Percentiles rank a stretch among this genome's conserved stretches.
These are phyloP conservation scores for Phytopythium chamaehyphon DNA, from an alignment of 352 stramenopile species.

Conservation along the genomic window DNA sequence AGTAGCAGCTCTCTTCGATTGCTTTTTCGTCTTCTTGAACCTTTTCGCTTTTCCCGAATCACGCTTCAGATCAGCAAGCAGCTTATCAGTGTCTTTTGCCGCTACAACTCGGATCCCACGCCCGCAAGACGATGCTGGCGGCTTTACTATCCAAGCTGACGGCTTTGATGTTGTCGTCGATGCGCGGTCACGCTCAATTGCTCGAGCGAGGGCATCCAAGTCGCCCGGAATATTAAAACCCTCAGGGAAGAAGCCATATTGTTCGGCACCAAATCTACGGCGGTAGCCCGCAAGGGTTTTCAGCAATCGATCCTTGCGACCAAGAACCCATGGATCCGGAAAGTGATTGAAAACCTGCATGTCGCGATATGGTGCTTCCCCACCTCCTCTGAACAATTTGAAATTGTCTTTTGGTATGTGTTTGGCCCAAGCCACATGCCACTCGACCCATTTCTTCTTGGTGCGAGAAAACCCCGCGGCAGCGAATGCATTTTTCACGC, in stretches of 20 bases:
- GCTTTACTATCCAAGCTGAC: constrained; percentile 84
- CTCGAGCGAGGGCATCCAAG: constrained; percentile 47
- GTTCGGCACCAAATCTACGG: constrained; percentile 42
- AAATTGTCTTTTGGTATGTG: constrained; percentile 64
- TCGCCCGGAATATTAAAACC: constrained; percentile 81
- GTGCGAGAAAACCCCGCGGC: constrained; percentile 65
- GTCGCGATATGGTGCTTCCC: constrained; percentile 11
- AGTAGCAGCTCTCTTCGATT: constrained; percentile 6
- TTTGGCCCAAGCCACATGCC: constrained; percentile 69
- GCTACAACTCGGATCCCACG: constrained; percentile 81
- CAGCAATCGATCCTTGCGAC: constrained; percentile 86
- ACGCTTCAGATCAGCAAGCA: constrained; percentile 1
- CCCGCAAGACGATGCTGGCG: constrained; percentile 80
- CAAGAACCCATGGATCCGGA: constrained; percentile 87
- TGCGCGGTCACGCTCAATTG: constrained; percentile 29
- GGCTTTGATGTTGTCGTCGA: constrained; percentile 6
- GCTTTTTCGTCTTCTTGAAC: constrained; percentile 10
- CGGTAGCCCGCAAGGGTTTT: constrained; percentile 63
- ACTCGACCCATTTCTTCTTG: constrained; percentile 49
- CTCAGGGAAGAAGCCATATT: constrained; percentile 83
- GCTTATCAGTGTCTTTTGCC: constrained; percentile 27
- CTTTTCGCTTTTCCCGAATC: background rate
- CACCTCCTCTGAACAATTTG: constrained; percentile 31
- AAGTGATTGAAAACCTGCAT: constrained; percentile 88
- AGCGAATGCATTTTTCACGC: constrained; percentile 89